These are phyloP conservation scores for Talaromyces sp. DNA, from an alignment of 2,329 filamentous ascomycete species.

Conservation along the genomic window DNA sequence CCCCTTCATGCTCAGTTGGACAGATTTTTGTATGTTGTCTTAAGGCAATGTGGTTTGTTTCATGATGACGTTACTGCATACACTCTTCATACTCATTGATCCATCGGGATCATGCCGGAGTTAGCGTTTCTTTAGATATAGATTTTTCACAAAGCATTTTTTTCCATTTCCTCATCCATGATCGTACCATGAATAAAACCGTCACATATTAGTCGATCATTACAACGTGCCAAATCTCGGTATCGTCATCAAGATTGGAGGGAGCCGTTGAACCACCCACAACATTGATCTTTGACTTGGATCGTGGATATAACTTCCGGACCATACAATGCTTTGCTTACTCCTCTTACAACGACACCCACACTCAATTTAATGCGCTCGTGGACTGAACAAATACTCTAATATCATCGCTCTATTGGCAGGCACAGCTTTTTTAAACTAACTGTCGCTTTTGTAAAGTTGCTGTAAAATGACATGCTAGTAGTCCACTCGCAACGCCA, in stretches of 20 bases:
- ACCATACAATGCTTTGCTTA: background rate
- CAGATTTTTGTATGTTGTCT: background rate
- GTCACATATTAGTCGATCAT: no score
- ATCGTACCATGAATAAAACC: no score
- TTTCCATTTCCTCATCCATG: no score
- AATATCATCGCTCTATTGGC: no score
- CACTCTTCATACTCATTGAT: background rate
- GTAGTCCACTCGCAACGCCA: background rate
- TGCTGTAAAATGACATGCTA: background rate
- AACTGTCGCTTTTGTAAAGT: no score
- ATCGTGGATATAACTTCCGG: background rate
- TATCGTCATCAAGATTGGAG: background rate
- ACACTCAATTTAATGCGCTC: no score
- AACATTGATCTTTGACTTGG: background rate
- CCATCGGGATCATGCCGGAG: background rate
- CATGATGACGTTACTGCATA: slow-evolving; percentile 2
- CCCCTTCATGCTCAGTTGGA: no score
- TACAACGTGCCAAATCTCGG: no score
- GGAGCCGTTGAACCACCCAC: no score
- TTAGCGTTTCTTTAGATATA: background rate
- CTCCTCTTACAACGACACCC: no score
- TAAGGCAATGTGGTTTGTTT: background rate
- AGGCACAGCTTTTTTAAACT: no score
- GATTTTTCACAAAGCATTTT: background rate
- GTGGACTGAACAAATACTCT: no score